phyloP scores from a whole-genome alignment of 495 filamentous ascomycete genomes.

The Penicillium tannophilum region DNA sequence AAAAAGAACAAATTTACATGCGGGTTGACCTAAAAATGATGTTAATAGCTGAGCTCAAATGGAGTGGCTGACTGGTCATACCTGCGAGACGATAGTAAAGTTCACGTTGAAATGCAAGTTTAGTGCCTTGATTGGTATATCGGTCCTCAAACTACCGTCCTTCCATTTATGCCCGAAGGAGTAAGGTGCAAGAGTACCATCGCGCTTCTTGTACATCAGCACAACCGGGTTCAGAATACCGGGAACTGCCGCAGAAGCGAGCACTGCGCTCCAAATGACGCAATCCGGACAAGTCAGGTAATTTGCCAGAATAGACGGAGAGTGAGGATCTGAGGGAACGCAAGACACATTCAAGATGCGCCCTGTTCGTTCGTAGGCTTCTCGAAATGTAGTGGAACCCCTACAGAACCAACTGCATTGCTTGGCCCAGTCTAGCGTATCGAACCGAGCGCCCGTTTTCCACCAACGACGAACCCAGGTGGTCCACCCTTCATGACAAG shows the following conservation, averaged over 20 bases:
- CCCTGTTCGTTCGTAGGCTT: conserved; percentile 93
- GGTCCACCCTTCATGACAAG: conserved; percentile 75
- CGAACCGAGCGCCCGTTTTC: conserved; percentile 90
- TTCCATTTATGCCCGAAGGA: conserved; percentile 99
- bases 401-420: conserved; percentile 85
- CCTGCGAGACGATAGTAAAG: conserved; percentile 91
- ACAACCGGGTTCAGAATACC: conserved; percentile 96
- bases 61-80: conserved; percentile 18
- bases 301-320: conserved; percentile 87
- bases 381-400: conserved; percentile 88
- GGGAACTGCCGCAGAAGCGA: conserved; percentile 94
- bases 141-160: conserved; percentile 88
- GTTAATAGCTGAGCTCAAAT: conserved; percentile 6
- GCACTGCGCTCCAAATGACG: conserved; percentile 95
- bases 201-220: conserved; percentile 86
- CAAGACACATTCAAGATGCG: conserved; percentile 94
- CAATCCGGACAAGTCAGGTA: conserved; percentile 94
- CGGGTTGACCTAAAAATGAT: conserved; percentile 69
- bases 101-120: conserved; percentile 98
- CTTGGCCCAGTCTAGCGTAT: conserved; percentile 87
- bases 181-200: conserved; percentile 78
- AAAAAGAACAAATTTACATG: conserved; percentile 99
- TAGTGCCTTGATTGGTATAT: conserved; percentile 90
- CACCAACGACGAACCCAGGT: conserved; percentile 86
- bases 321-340: conserved; percentile 95